Base-by-base conservation (phyloP, 2,329 filamentous ascomycete genomes). In the Aspergillus sp. region DNA sequence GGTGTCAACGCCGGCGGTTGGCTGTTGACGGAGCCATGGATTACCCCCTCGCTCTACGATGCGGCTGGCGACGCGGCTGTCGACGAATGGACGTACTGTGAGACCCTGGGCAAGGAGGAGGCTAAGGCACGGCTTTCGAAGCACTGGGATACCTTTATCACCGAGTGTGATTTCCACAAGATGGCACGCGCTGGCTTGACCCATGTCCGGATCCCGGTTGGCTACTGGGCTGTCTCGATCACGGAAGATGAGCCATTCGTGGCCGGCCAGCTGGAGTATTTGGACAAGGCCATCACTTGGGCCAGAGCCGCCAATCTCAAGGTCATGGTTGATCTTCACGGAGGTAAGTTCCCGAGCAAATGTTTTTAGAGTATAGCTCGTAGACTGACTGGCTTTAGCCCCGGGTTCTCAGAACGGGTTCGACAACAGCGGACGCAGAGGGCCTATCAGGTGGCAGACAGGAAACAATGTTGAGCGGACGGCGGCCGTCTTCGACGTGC, bases 251-350 rank as follows among this genome's bases (percentile, higher is more conserved):
- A 78, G 33, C 75, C 75, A 12, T 80, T 75, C 43, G 71, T 80
- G 4, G 65, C 75, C 46, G 77, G 77, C 24, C 75, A 78, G 40
- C 64, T 78, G 28, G 55, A 67, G 11, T 66, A 69, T 45, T 62
- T 81, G 7, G 72, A 76, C 36, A 49, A 68, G 39, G 71, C 75
- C 15, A 63, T 80, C 34, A 54, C 60, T 39, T 78, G 78, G 72
- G 79, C 78, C 8, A 57, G 67, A 36, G 58, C 51, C 27, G 64
- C 70, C 27, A 71, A 72, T 3, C 51, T 82, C 30, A 78, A 78
- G 48, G 73, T 82, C 26, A 69, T 80, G 57, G 68, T 83, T 44
- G 79, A 83, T 51, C 57, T 82, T 14, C 79, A 83, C 48, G 78
- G 78, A 43, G 73, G 72, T 74, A 53, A 53, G 68, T 60, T 24